Evolutionary conservation across 441 rosid species (phyloP), one percentile per base, ranked within the genome.

Genomic region (Corymbia citriodora): DNA sequence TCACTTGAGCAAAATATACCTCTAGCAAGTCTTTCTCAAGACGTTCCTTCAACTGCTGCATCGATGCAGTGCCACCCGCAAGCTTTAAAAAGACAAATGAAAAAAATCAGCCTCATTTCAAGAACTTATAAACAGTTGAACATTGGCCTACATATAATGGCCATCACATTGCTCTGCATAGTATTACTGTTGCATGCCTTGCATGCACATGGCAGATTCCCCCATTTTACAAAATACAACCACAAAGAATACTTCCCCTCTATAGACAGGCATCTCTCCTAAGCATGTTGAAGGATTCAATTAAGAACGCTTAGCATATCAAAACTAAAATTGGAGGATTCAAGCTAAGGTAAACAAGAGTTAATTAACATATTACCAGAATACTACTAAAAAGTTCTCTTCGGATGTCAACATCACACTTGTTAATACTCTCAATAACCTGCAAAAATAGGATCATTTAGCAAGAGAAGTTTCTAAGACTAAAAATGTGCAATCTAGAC

Each of bases 11-110:
- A 87, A 92, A 36, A 53, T 55, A 59, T 93, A 98, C 99, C 97
- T 98, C 99, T 10, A 97, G 93, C 95, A 98, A 94, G 92, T 98
- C 99, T 93, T 97, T 97, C 94, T 98, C 99, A 36, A 98, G 99
- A 50, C 99, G 99, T 92, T 98, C 99, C 96, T 98, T 98, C 94
- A 97, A 91, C 92, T 98, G 99, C 92, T 98, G 99, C 99, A 98
- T 98, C 55, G 99, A 97, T 93, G 99, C 98, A 86, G 99, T 98
- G 91, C 99, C 99, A 90, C 99, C 99, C 88, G 99, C 97, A 94
- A 98, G 99, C 99, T 98, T 90, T 59, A 90, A 90, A 79, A 87
- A 63, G 88, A 82, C 65, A 49, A 93, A 89, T 55, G 12, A 88
- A 91, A 45, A 45, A 55, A 55, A 59, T 91, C 74, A 92, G 68